phyloP scores from a whole-genome alignment of 2,329 filamentous ascomycete species.

The Aspergillus sp. region DNA sequence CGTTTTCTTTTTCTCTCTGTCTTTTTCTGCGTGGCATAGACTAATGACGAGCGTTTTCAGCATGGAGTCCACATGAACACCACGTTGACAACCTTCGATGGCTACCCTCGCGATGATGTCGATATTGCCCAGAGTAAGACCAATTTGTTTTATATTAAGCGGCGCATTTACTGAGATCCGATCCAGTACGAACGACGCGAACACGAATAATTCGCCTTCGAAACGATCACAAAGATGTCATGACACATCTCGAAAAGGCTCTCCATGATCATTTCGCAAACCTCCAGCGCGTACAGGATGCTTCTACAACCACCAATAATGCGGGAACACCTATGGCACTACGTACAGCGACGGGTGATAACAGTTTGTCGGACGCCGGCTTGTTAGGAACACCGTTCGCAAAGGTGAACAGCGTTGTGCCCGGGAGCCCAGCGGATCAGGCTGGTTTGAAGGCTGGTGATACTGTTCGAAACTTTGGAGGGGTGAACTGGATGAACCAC shows the following conservation, averaged over 20 bases:
- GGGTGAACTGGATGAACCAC: constrained; percentile 77
- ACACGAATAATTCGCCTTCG: constrained; percentile 81
- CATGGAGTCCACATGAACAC: constrained; percentile 94
- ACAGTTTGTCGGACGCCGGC: constrained; percentile 18
- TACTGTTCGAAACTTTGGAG: constrained; percentile 77
- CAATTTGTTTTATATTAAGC: neutral
- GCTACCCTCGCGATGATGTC: constrained; percentile 87
- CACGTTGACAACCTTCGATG: constrained; percentile 77
- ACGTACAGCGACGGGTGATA: constrained; percentile 14
- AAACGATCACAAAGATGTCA: constrained; percentile 90
- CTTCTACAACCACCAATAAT: constrained; percentile 15
- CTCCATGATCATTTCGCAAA: constrained; percentile 89
- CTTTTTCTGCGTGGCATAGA: neutral
- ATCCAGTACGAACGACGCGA: constrained; percentile 81
- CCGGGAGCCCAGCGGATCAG: constrained; percentile 72
- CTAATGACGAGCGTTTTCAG: constrained; percentile 44
- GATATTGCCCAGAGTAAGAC: constrained; percentile 85
- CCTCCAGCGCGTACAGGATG: constrained; percentile 50
- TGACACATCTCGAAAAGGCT: constrained; percentile 74
- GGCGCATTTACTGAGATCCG: constrained; percentile 9
- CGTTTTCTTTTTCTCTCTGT: constrained; percentile 1
- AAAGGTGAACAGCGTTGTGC: constrained; percentile 77
- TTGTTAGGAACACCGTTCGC: constrained; percentile 67
- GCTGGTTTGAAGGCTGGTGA: constrained; percentile 81
- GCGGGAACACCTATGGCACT: constrained; percentile 18